These are phyloP conservation scores for Cyanodermella asteris DNA, from an alignment of 2,329 filamentous ascomycete genomes.

Conservation along the genomic window DNA sequence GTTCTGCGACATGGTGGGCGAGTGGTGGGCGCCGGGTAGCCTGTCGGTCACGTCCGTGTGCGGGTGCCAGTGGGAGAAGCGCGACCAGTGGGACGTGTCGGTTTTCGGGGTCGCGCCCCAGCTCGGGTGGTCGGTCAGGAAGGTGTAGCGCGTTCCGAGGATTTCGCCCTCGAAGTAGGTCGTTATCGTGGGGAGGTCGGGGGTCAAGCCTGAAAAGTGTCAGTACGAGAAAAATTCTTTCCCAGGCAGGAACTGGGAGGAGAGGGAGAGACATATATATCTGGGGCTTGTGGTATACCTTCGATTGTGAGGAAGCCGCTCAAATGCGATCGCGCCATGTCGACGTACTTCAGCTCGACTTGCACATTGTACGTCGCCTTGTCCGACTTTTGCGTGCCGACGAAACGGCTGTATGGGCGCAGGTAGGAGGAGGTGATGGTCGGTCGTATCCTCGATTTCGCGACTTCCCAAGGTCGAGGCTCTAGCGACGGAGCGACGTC, in stretches of 20 bases:
- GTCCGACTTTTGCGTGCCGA: constrained; percentile 81
- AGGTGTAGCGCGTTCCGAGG: constrained; percentile 86
- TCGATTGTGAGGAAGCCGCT: constrained; percentile 92
- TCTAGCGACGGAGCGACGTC: too few relatives aligned
- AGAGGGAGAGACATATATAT: constrained; percentile 1
- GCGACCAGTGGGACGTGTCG: constrained; percentile 79
- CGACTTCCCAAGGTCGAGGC: too few relatives aligned
- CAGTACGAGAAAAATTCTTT: constrained; percentile 3
- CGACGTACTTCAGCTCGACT: constrained; percentile 90
- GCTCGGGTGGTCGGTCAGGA: constrained; percentile 65
- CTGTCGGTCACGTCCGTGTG: constrained; percentile 42
- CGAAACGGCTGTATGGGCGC: constrained; percentile 68
- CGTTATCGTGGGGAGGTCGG: constrained; percentile 90
- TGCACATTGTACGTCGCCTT: constrained; percentile 85
- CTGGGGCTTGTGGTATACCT: constrained; percentile 31
- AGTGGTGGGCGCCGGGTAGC: constrained; percentile 36
- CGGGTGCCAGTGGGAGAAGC: constrained; percentile 70
- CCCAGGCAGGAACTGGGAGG: constrained; percentile 1
- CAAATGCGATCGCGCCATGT: constrained; percentile 80
- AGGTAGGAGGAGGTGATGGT: constrained; percentile 70
- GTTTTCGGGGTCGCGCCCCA: constrained; percentile 89
- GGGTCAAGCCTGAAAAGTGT: constrained; percentile 48
- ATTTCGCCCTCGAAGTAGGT: constrained; percentile 98
- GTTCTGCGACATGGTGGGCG: constrained; percentile 50
- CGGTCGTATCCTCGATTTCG: too few relatives aligned